These are phyloP conservation scores for Populus alba DNA, from an alignment of 345 rosid genomes.

Conservation along the genomic window DNA sequence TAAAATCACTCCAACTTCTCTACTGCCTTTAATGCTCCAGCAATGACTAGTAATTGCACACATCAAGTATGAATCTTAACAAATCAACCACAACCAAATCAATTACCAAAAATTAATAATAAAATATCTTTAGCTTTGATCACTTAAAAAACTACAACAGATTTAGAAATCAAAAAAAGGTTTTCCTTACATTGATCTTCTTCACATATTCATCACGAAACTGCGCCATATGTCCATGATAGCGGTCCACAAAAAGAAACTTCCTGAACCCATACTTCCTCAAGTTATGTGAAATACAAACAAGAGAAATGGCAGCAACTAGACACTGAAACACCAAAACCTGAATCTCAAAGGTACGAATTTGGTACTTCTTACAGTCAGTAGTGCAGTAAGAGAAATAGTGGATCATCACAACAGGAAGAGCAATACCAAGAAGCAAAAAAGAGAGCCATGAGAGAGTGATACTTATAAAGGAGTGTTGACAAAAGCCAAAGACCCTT, in stretches of 20 bases:
- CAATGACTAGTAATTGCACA: background rate
- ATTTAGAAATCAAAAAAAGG: background rate
- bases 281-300: conserved; percentile 32
- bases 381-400: conserved; percentile 12
- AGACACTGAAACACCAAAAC: conserved; percentile 33
- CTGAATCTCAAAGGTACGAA: conserved; percentile 30
- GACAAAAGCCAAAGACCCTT: conserved; percentile 35
- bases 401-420: conserved; percentile 22
- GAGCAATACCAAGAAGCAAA: conserved; percentile 36
- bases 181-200: conserved; percentile 29
- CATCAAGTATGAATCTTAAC: background rate
- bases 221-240: conserved; percentile 21
- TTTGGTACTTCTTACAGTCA: conserved; percentile 11
- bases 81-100: background rate
- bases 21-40: background rate
- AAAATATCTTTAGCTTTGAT: background rate
- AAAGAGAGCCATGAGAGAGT: conserved; percentile 33
- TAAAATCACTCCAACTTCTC: background rate
- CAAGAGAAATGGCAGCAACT: conserved; percentile 33
- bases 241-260: conserved; percentile 41
- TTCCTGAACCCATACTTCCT: conserved; percentile 37
- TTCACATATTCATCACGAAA: conserved; percentile 24
- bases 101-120: background rate
- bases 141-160: background rate
- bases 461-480: conserved; percentile 25